These are phyloP conservation scores for Xerocomus minutiporus DNA, from an alignment of 1,284 basidiomycete species.

Conservation along the genomic window DNA sequence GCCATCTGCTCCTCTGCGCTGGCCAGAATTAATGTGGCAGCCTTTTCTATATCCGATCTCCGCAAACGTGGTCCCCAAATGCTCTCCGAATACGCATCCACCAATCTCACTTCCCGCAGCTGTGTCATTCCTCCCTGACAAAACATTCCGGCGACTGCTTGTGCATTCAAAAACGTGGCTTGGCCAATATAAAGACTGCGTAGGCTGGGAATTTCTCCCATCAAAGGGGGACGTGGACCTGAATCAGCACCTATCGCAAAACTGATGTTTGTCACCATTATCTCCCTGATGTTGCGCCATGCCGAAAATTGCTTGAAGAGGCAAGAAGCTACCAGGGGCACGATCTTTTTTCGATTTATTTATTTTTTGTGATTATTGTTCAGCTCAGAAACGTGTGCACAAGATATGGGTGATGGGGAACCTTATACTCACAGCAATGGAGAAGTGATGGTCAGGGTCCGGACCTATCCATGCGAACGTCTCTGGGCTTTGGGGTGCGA, in stretches of 20 bases:
- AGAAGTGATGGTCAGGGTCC: slow-evolving; percentile 57
- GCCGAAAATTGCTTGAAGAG: slow-evolving; percentile 42
- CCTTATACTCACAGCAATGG: slow-evolving; percentile 44
- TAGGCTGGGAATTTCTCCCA: slow-evolving; percentile 39
- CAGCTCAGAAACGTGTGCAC: background rate
- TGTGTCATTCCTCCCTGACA: slow-evolving; percentile 26
- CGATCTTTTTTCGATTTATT: slow-evolving; percentile 37
- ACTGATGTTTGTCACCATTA: slow-evolving; percentile 47
- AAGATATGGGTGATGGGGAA: background rate
- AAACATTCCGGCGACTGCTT: slow-evolving; percentile 38
- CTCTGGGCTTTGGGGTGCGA: slow-evolving; percentile 37
- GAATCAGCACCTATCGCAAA: slow-evolving; percentile 16
- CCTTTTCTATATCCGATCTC: slow-evolving; percentile 39
- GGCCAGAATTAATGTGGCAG: slow-evolving; percentile 8
- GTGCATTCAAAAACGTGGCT: slow-evolving; percentile 43
- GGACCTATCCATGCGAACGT: slow-evolving; percentile 54
- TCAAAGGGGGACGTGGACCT: slow-evolving; percentile 19
- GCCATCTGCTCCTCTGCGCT: slow-evolving; percentile 8
- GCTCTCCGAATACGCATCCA: slow-evolving; percentile 51
- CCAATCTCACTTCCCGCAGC: slow-evolving; percentile 40
- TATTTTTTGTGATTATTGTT: background rate
- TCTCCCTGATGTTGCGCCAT: slow-evolving; percentile 43
- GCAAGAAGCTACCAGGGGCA: slow-evolving; percentile 39
- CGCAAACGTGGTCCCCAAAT: slow-evolving; percentile 52
- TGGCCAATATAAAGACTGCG: slow-evolving; percentile 44